These are phyloP conservation scores for Thielaviopsis populi DNA, from an alignment of 2,329 filamentous ascomycete genomes.

Conservation along the genomic window DNA sequence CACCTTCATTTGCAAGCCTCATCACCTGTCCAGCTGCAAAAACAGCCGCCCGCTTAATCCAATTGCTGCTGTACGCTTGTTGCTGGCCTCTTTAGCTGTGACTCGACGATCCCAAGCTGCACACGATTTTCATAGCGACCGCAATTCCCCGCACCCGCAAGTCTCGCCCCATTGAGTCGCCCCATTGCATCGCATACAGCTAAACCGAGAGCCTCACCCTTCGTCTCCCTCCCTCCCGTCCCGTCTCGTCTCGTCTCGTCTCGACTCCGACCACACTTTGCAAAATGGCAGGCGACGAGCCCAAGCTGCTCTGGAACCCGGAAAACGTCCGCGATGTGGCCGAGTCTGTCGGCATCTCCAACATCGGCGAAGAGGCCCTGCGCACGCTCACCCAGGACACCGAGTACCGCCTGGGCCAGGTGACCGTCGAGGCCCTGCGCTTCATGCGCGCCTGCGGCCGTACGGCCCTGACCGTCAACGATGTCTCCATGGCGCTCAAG, in stretches of 20 bases:
- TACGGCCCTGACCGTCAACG: conserved; percentile 75
- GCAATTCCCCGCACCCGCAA: neutral
- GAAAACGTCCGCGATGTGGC: conserved; percentile 94
- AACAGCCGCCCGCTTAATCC: neutral
- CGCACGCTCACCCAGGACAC: conserved; percentile 84
- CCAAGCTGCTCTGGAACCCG: conserved; percentile 74
- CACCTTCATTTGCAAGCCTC: neutral
- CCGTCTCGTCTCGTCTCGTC: neutral
- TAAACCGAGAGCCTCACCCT: neutral
- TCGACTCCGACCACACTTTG: neutral
- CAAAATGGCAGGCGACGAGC: conserved; percentile 16
- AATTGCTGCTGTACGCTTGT: no score
- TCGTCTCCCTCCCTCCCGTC: neutral
- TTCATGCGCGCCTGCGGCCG: conserved; percentile 88
- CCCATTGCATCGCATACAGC: neutral
- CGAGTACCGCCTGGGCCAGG: conserved; percentile 85
- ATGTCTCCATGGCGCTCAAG: conserved; percentile 72
- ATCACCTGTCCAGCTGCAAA: neutral
- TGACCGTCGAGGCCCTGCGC: conserved; percentile 84
- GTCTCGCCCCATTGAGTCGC: no score
- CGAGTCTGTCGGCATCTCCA: conserved; percentile 79
- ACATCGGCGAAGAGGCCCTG: conserved; percentile 70
- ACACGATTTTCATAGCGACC: neutral
- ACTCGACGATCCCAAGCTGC: neutral
- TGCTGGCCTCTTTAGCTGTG: no score